Evolutionary conservation across 2,329 filamentous ascomycete genomes (phyloP), one percentile per base, ranked within the genome.

Genomic region (Nothophoma quercina): DNA sequence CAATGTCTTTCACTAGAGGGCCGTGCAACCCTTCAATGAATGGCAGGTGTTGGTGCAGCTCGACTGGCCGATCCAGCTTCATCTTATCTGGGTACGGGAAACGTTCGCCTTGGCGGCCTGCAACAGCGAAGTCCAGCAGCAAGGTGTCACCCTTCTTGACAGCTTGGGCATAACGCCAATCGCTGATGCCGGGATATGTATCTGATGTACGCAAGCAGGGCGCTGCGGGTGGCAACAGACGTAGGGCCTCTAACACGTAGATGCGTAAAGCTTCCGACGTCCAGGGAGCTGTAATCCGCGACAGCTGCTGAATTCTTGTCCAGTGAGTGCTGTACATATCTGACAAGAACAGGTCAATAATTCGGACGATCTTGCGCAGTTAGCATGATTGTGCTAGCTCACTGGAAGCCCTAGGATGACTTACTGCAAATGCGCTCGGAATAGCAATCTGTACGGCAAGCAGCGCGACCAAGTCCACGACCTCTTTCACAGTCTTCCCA

Each of bases 1-100:
- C 42, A 16, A 59, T 40, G 8, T 51, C 28, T 29, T 51, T 48
- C 16, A 50, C 50, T 25, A 56, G 16, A 41, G 30, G 50, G 2
- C 46, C 35, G 36, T 58, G 58, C 13, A 43, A 2, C 4, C 53
- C 51, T 10, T 56, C 39, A 1, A 47, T 47, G 25, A 51, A 55
- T 13, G 54, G 51, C 12, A 63, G 40, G 22, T 62, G 56, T 3
- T 33, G 15, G 16, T 40, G 33, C 1, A 15, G 4, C 2, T 48
- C 44, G 5, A 49, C 36, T 19, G 53, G 40, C 13, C 57, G 59
- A 34, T 55, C 46, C n/a, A 56, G 45, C 10, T 43, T 38, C 36
- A 59, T 50, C 13, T 48, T 13, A 8, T 22, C 19, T 10, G 53
- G 55, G 26, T 47, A 26, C 3, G 61, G 46, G 36, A 60, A 64